Percentiles rank a stretch among this genome's conserved stretches.
Conservation (phyloP, 2,329 filamentous ascomycete genomes). For the Cladophialophora yegresii region DNA sequence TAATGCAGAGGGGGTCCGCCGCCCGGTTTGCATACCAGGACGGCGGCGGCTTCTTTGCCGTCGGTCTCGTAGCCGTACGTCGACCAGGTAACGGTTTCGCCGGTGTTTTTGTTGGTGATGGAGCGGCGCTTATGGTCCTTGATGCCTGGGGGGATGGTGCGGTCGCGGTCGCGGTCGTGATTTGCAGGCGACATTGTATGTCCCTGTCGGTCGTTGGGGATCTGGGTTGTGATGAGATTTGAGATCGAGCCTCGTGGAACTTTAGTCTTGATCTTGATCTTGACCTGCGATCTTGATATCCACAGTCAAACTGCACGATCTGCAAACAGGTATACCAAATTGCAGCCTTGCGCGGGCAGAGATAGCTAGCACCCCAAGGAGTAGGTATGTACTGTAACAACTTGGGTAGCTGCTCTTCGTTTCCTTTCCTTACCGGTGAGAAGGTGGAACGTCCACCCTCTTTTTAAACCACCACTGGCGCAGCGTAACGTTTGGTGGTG, state of each 20-base stretch:
- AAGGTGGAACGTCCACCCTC: background rate
- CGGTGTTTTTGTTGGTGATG: constrained; percentile 26
- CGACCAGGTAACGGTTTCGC: constrained; percentile 25
- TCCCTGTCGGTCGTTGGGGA: too few relatives aligned
- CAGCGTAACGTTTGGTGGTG: background rate
- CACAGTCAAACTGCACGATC: background rate
- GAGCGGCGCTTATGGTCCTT: constrained; percentile 19
- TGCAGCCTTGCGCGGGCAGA: background rate
- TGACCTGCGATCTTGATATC: background rate
- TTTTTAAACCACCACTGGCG: background rate
- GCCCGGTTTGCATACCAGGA: constrained; percentile 26
- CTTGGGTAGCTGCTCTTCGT: background rate
- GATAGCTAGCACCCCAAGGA: background rate
- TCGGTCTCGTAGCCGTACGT: constrained; percentile 30
- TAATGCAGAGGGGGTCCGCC: constrained; percentile 31
- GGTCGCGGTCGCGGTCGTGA: constrained; percentile 1
- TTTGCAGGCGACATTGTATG: background rate
- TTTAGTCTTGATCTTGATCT: background rate
- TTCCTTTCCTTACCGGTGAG: background rate
- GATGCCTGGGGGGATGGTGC: constrained; percentile 27
- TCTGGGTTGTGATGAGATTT: background rate
- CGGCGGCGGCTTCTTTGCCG: constrained; percentile 17
- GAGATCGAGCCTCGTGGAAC: background rate
- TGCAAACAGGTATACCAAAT: too few relatives aligned
- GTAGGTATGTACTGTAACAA: background rate